Evolutionary conservation across 1,139 yeast genomes (phyloP), one percentile per base, ranked within the genome.

Genomic region (Geotrichum cucujoidarum): DNA sequence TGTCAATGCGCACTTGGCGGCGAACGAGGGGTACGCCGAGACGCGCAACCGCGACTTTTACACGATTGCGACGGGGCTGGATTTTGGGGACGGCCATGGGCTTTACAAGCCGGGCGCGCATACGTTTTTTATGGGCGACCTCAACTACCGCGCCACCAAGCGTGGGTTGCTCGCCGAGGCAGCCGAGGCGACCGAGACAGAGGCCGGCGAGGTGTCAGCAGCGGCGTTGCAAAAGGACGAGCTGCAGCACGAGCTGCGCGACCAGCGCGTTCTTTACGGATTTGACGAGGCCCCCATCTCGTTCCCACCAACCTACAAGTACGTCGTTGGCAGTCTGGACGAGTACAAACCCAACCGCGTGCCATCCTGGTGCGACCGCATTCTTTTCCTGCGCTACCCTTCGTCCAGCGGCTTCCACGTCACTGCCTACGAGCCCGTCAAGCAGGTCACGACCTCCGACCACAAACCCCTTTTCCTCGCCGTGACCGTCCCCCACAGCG

Each of bases 321-420:
- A 71, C 60, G 63, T 66, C 44, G 53, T 73, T 2, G 76, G 77
- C 17, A 47, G 59, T 13, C 51, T 40, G 34, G 41, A 36, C 16
- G 73, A 78, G 0, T 84, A 77, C 63, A 76, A 78, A 54, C 46
- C 64, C 3, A 81, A 79, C 55, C 68, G 96, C 50, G 70, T 72
- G 1, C 95, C 96, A 0, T 83, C 95, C 2, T 89, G 95, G 95
- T 88, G 96, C 64, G 97, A 89, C 62, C 69, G 97, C 45, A 77
- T 89, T 2, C 62, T 89, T 40, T 86, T 70, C 58, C 76, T 77
- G 51, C 63, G 73, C 0, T 80, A 81, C 58, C n/a, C n/a, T n/a
- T n/a, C n/a, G n/a, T 62, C 64, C 14, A 48, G 48, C 6, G 48
- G 43, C 11, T 57, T 51, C 33, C 43, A 35, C 11, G 55, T 63